phyloP scores from a whole-genome alignment of 371 early-diverging fungal genomes.

The Nosema muscidifuracis region DNA sequence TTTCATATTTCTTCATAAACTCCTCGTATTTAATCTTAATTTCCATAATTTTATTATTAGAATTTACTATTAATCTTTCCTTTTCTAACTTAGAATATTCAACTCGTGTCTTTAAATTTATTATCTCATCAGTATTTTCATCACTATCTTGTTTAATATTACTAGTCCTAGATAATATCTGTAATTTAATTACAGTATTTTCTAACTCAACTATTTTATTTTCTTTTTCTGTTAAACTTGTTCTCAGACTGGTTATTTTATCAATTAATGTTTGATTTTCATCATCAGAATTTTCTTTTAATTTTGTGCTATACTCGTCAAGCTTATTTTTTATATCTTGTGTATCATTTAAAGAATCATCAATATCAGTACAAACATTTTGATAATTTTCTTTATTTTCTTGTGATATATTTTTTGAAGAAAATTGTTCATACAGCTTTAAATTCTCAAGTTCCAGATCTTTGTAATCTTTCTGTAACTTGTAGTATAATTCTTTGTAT shows the following conservation, averaged over 20 bases:
- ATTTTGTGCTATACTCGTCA: not conserved
- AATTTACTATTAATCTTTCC: not conserved
- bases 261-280: not conserved
- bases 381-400: not conserved
- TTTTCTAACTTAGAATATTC: not conserved
- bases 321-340: not conserved
- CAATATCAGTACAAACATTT: not conserved
- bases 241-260: not conserved
- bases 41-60: slow-evolving; percentile 2
- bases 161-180: not conserved
- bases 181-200: not conserved
- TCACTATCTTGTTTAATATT: not conserved
- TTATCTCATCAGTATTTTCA: slow-evolving; percentile 1
- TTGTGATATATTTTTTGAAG: not conserved
- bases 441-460: not conserved
- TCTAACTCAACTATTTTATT: not conserved
- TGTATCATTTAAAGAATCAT: not conserved
- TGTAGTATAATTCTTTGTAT: slow-evolving; percentile 1
- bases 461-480: not conserved
- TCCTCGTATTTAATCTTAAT: slow-evolving; percentile 25
- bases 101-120: not conserved
- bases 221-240: not conserved
- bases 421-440: not conserved
- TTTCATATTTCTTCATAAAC: slow-evolving; percentile 12
- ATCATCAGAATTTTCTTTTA: not conserved